Conservation (phyloP, 495 filamentous ascomycete genomes). For the Annulohypoxylon stygium region DNA sequence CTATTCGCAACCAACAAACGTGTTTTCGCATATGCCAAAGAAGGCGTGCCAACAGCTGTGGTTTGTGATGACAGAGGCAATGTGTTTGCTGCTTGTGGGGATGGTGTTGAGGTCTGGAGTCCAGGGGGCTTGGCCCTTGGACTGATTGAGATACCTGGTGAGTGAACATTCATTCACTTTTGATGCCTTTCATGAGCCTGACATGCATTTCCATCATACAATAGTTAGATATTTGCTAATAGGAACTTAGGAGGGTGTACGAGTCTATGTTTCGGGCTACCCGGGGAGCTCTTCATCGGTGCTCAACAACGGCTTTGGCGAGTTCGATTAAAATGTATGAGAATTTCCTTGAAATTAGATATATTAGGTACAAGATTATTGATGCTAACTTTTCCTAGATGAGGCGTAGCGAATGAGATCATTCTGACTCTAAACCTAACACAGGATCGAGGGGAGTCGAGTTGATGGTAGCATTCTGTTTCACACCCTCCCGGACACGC, state of each 20-base stretch:
- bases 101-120: slow-evolving; percentile 64
- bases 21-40: slow-evolving; percentile 63
- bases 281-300: slow-evolving; percentile 51
- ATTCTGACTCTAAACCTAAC: background rate
- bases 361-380: too few species aligned
- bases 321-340: slow-evolving; percentile 27
- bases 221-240: background rate
- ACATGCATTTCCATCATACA: background rate
- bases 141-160: slow-evolving; percentile 53
- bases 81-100: slow-evolving; percentile 63
- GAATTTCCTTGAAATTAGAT: background rate
- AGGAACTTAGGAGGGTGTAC: slow-evolving; percentile 46
- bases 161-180: slow-evolving; percentile 13
- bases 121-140: slow-evolving; percentile 60
- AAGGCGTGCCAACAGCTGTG: slow-evolving; percentile 60
- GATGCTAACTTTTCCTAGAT: background rate
- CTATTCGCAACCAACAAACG: slow-evolving; percentile 64
- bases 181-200: background rate
- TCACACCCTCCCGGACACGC: background rate
- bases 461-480: background rate
- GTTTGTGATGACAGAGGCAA: slow-evolving; percentile 59
- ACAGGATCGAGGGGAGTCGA: background rate
- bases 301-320: slow-evolving; percentile 51
- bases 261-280: slow-evolving; percentile 47
- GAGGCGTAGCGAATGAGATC: background rate